Conservation (phyloP, 2,329 filamentous ascomycete genomes). For the Cryphonectria parasitica region DNA sequence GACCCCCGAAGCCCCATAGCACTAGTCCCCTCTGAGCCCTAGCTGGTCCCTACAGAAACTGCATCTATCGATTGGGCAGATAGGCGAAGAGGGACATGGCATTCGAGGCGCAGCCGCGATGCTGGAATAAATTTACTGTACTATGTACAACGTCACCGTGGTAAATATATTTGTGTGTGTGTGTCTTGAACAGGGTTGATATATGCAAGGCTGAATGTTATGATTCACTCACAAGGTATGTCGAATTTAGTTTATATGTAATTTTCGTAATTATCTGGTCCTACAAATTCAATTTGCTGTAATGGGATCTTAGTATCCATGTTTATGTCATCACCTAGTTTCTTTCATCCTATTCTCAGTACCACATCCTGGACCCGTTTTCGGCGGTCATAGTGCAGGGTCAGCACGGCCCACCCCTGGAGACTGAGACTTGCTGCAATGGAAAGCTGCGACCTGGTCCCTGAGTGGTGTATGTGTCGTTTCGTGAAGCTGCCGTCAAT, state of each 20-base stretch:
- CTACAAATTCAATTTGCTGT: too few relatives aligned
- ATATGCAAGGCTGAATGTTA: neutral
- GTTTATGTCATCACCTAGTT: neutral
- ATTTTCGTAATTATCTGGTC: too few relatives aligned
- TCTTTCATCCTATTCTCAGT: neutral
- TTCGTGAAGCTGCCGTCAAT: conserved; percentile 12
- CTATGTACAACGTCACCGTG: neutral
- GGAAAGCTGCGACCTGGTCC: conserved; percentile 29
- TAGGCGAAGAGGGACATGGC: neutral
- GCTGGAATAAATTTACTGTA: neutral
- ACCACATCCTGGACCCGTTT: conserved; percentile 3
- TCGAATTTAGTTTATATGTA: too few relatives aligned
- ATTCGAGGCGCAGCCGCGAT: conserved; percentile 10
- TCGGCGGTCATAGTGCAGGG: conserved; percentile 4
- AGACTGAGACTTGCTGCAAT: neutral
- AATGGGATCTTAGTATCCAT: neutral
- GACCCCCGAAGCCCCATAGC: conserved; percentile 10
- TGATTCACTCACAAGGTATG: neutral
- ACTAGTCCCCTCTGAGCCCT: conserved; percentile 17
- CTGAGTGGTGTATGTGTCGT: conserved; percentile 17
- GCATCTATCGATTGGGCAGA: conserved; percentile 19
- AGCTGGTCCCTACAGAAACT: conserved; percentile 26
- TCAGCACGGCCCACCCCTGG: conserved; percentile 21
- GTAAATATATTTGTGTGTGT: too few relatives aligned
- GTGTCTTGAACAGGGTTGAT: neutral